Evolutionary conservation across 2,329 filamentous ascomycete genomes (phyloP), one percentile per base, ranked within the genome.

Genomic region (Botryotinia narcissicola): DNA sequence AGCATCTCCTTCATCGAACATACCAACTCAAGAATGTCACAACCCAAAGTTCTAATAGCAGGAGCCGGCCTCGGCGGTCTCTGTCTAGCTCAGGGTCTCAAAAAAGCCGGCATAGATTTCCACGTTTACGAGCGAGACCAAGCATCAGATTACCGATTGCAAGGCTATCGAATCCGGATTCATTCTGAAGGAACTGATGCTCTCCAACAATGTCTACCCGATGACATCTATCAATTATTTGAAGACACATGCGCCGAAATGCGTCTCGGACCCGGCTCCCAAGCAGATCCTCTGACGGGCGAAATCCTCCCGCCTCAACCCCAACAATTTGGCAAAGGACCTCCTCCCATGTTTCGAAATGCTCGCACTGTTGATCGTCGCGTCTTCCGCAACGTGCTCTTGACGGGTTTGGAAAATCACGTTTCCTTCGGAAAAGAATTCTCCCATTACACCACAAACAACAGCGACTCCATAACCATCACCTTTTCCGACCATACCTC

Each of bases 51-150:
- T 32, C 54, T 74, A 25, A 80, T 82, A 46, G 76, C 81, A 44
- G 81, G 81, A 46, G 80, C 77, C 14, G 81, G 81, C 40, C 78
- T 81, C 42, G 80, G 80, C 29, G 80, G 81, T 7, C 76, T 82
- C 3, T 79, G 80, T 72, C 76, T 82, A 6, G 79, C 79, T 6
- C 78, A 80, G 71, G 79, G 80, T 18, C 77, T 81, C n/a, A 60
- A 63, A 22, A 72, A 75, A n/a, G 62, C 59, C n/a, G 29, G 64
- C n/a, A 73, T 75, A 40, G 87, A 85, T 0, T 90, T 88, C 79
- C 83, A 79, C 60, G 84, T 91, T 63, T 90, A 87, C 78, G 88
- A 90, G 81, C 87, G 87, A 59, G 86, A 89, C 75, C 72, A 78
- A 5, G 83, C 85, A 59, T 82, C 86, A 61, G 81, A 63, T 32